Evolutionary conservation across 129 eudicot genomes (phyloP).

Genomic region (Artemisia argyi): DNA sequence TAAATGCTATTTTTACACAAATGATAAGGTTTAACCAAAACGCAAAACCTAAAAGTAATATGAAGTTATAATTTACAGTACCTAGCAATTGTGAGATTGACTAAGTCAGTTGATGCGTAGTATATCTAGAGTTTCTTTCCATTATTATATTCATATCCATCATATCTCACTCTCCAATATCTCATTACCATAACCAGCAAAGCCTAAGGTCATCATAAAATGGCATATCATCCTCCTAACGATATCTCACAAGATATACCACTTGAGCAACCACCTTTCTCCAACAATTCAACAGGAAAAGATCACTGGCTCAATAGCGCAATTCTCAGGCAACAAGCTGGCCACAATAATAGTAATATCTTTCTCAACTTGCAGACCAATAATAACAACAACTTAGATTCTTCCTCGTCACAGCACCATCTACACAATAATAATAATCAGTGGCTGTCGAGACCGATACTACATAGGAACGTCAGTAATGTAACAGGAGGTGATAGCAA

Average conservation of each 20-base stretch:
- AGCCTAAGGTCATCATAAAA: too few species aligned
- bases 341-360: constrained; percentile 14
- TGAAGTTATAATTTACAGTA: too few species aligned
- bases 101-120: too few species aligned
- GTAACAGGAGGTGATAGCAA: constrained; percentile 36
- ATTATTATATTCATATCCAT: too few species aligned
- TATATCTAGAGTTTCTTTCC: too few species aligned
- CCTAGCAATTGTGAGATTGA: too few species aligned
- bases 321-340: constrained; percentile 50
- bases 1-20: too few species aligned
- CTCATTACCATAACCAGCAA: too few species aligned
- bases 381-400: constrained; percentile 31
- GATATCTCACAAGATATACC: constrained; percentile 37
- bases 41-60: too few species aligned
- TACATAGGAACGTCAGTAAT: constrained; percentile 45
- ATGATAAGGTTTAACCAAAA: too few species aligned
- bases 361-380: constrained; percentile 53
- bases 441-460: constrained; percentile 67
- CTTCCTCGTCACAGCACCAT: constrained; percentile 28
- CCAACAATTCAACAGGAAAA: constrained; percentile 29
- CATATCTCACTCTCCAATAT: too few species aligned
- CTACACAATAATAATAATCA: constrained; percentile 34
- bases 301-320: constrained; percentile 71
- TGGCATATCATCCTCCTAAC: neutral
- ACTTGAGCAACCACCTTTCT: constrained; percentile 32